Evolutionary conservation across 495 filamentous ascomycete species (phyloP).

Genomic region (Cercophora samala): DNA sequence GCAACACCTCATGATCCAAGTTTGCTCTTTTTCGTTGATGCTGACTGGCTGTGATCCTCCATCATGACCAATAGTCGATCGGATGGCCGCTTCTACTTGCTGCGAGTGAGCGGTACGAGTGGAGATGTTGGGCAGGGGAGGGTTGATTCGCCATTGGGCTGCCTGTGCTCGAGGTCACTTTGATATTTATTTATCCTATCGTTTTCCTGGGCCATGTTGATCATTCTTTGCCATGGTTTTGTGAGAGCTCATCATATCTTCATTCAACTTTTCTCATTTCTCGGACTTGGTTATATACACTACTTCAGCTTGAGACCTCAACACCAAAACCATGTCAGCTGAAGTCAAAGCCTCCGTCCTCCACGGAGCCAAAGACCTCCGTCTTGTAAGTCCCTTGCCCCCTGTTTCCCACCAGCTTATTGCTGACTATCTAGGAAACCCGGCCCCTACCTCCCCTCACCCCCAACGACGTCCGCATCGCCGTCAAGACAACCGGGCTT

Average conservation of each 20-base stretch:
- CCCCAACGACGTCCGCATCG: slow-evolving; percentile 55
- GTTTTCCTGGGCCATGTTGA: background rate
- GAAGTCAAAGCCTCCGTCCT: slow-evolving; percentile 62
- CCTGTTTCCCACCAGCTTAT: background rate
- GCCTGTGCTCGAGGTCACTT: background rate
- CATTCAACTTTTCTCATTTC: background rate
- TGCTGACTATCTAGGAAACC: slow-evolving; percentile 40
- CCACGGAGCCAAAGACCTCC: slow-evolving; percentile 65
- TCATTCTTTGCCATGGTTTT: background rate
- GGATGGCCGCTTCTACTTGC: background rate
- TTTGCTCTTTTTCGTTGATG: background rate
- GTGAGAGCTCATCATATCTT: background rate
- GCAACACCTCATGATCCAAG: background rate
- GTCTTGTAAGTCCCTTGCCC: slow-evolving; percentile 49
- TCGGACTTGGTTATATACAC: background rate
- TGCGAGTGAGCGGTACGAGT: background rate
- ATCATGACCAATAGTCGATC: background rate
- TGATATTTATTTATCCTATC: background rate
- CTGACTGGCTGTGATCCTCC: background rate
- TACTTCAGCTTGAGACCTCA: background rate
- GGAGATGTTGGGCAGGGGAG: background rate
- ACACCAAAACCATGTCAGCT: slow-evolving; percentile 21
- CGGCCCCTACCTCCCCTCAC: slow-evolving; percentile 41
- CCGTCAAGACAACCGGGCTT: slow-evolving; percentile 58
- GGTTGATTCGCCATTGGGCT: background rate